Base-by-base conservation (phyloP, 805 yeast genomes). In the Maudiozyma saulgeensis region DNA sequence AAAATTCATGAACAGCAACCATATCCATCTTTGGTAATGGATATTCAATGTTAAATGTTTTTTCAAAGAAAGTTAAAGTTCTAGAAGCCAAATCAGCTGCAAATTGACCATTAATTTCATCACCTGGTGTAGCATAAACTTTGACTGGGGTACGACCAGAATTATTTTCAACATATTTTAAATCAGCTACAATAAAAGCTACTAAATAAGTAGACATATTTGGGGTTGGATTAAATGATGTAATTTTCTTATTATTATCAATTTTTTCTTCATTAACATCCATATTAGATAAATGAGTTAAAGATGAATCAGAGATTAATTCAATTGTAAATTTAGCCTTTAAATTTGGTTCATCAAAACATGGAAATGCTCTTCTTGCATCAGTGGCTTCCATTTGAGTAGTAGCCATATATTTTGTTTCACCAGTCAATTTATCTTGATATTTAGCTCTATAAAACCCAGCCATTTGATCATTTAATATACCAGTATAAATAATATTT, bases 1-100 rank as follows among this genome's bases (percentile, higher is more conserved):
- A 78, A 46, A 84, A 79, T 56, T 87, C 90, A 50, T 62, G 64
- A 12, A 87, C 82, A 3, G 90, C 90, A 38, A 87, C 70, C 67
- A 85, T 72, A 62, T 87, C 95, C 64, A 86, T 70, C 67, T 87
- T 87, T 43, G 95, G 91, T 56, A 87, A 72, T 21, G 95, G 93
- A 61, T 84, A 87, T 46, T 80, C 78, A 56, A 82, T 79, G 54
- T 78, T 85, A 62, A 84, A 84, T 51, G 77, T 74, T 57, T 76
- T 63, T 57, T 81, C 87, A 57, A 82, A 84, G 66, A 82, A 83
- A 54, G 70, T 74, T 59, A 84, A 74, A 6, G 85, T 79, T 60
- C 75, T 74, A 28, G 84, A 84, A 31, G 86, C 84, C 40, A 75
- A 65, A 51, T 79, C 84, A 45, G 81, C 80, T 7, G 86, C 72